These are phyloP conservation scores for Aspergillus glaucus DNA, from an alignment of 2,329 filamentous ascomycete species.

Conservation along the genomic window DNA sequence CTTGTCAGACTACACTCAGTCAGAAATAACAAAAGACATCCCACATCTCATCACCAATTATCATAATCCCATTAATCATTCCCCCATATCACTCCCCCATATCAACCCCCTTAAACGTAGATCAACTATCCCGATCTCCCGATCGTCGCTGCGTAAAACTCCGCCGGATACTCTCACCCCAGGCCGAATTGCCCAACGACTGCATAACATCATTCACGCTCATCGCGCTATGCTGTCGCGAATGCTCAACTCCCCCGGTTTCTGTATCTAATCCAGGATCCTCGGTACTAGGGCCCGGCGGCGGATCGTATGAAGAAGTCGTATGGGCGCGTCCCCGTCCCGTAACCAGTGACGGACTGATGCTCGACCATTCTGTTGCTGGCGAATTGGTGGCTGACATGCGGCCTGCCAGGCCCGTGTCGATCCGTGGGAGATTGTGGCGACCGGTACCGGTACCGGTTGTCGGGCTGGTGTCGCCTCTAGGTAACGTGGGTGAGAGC, in stretches of 20 bases:
- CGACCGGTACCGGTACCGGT: conserved; percentile 5
- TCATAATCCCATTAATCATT: not conserved
- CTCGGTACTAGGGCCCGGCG: conserved; percentile 10
- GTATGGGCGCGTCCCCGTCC: conserved; percentile 19
- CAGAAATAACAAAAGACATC: too few relatives aligned
- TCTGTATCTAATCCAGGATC: not conserved
- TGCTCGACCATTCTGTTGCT: conserved; percentile 46
- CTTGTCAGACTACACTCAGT: not conserved
- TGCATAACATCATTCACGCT: conserved; percentile 73
- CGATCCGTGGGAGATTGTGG: conserved; percentile 43
- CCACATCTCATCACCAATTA: not conserved
- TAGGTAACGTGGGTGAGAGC: conserved; percentile 27
- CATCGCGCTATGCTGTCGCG: conserved; percentile 61
- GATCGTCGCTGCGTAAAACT: conserved; percentile 67
- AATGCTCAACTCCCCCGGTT: conserved; percentile 32
- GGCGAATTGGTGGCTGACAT: conserved; percentile 26
- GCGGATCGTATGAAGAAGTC: conserved; percentile 25
- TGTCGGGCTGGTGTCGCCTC: conserved; percentile 24
- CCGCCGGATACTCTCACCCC: conserved; percentile 85
- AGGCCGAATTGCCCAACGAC: conserved; percentile 80
- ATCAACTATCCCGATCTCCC: not conserved
- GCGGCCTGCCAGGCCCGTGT: conserved; percentile 37
- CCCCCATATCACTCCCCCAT: not conserved
- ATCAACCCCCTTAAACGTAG: not conserved
- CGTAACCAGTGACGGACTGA: conserved; percentile 43